Evolutionary conservation across 2,329 filamentous ascomycete species (phyloP), one percentile per base, ranked within the genome.

Genomic region (Magnaporthiopsis poae): DNA sequence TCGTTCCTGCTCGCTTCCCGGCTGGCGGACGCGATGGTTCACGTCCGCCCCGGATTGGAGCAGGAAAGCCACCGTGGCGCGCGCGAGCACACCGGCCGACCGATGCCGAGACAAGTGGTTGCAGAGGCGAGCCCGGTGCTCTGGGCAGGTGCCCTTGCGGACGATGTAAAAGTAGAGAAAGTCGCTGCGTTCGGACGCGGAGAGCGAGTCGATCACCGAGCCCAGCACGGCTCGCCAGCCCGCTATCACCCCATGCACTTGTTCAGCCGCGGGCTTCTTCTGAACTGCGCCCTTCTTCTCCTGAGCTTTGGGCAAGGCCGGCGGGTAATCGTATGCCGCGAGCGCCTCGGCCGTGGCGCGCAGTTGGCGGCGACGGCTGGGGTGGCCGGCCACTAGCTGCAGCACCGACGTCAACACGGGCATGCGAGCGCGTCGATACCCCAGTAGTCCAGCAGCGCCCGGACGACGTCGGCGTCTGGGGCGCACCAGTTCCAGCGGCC

Each of bases 71-170:
- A 60, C n/a, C n/a, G 59, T 60, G n/a, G 59, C n/a, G n/a, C 25
- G n/a, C 25, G 59, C 59, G 59, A 60, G 59, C 3, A 2, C 59
- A 27, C 25, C 59, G 59, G 5, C 21, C 29, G 18, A 15, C n/a
- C 29, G 8, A 9, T 27, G n/a, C 11, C 5, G 59, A 9, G 59
- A 60, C 25, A 18, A 5, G n/a, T 60, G 25, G 2, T 2, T 60
- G 8, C 59, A 25, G 1, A 31, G 59, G n/a, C n/a, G 59, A 3
- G 59, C 29, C 59, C 59, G 21, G 39, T 27, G 59, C 9, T 27
- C 59, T 60, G 59, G 59, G 59, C 59, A 60, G n/a, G 59, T 60
- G 25, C 59, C 59, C 9, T 60, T 60, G 59, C 29, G 18, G 59
- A 60, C 59, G 5, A 29, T 29, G 59, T 60, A 60, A 12, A 27